Conservation (phyloP, 2,329 filamentous ascomycete species). For the Drechmeria coniospora region DNA sequence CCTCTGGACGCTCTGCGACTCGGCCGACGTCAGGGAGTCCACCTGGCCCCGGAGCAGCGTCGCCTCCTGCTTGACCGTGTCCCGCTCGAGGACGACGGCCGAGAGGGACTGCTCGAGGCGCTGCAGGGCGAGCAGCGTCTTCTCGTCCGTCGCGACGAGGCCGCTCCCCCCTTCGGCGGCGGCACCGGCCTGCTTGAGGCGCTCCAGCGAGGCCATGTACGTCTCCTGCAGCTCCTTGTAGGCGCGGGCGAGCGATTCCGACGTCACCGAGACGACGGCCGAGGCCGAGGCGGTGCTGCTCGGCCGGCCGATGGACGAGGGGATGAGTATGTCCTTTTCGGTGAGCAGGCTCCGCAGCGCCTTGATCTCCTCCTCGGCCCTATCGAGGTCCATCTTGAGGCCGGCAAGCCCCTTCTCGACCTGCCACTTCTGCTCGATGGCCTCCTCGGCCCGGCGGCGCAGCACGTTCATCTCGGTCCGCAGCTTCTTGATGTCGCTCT, state of each 20-base stretch:
- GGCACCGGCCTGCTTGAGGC: constrained; percentile 49
- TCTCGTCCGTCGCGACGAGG: no score
- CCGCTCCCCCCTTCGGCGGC: constrained; percentile 15
- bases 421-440: constrained; percentile 89
- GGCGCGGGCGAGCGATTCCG: constrained; percentile 56
- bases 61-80: constrained; percentile 53
- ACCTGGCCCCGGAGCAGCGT: constrained; percentile 46
- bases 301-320: constrained; percentile 38
- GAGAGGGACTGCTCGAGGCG: constrained; percentile 55
- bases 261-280: constrained; percentile 36
- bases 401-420: constrained; percentile 81
- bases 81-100: constrained; percentile 54
- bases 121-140: constrained; percentile 45
- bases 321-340: constrained; percentile 68
- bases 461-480: constrained; percentile 75
- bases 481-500: constrained; percentile 65
- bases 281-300: constrained; percentile 16
- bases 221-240: constrained; percentile 62
- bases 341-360: constrained; percentile 65
- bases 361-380: constrained; percentile 81
- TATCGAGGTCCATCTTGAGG: constrained; percentile 91
- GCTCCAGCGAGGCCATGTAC: constrained; percentile 49
- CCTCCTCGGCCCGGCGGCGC: constrained; percentile 78
- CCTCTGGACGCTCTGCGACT: constrained; percentile 39
- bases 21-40: constrained; percentile 38